Percentiles rank a stretch among this genome's conserved stretches.
These are phyloP conservation scores for Cucumis melo DNA, from an alignment of 306 rosid genomes.

Conservation along the genomic window DNA sequence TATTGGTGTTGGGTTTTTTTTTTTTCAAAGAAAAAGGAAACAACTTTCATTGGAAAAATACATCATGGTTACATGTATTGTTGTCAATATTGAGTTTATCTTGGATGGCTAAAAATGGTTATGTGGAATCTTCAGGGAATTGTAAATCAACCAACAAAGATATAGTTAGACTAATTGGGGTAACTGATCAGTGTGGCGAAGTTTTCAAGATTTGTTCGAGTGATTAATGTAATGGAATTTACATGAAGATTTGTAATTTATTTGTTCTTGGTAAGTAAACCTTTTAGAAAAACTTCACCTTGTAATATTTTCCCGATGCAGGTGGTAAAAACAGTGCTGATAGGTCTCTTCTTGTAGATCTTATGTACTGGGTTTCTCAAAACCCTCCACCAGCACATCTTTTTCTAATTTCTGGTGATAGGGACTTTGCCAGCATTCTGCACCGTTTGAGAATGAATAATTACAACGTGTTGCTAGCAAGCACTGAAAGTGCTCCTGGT, in stretches of 20 bases:
- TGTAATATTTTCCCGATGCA: slow-evolving; percentile 20
- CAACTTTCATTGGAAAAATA: no score
- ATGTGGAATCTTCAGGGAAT: background rate
- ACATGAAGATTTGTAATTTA: background rate
- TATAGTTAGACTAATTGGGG: background rate
- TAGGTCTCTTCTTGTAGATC: slow-evolving; percentile 66
- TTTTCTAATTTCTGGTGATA: slow-evolving; percentile 67
- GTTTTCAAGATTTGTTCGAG: background rate
- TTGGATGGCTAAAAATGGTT: background rate
- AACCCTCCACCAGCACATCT: slow-evolving; percentile 98
- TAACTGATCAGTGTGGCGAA: background rate
- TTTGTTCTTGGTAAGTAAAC: background rate
- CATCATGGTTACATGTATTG: background rate
- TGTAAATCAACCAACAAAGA: background rate
- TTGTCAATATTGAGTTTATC: background rate
- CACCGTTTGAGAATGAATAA: slow-evolving; percentile 79
- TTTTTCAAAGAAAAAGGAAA: background rate
- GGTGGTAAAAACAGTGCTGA: slow-evolving; percentile 83
- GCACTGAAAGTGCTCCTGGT: slow-evolving; percentile 29
- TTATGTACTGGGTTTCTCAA: slow-evolving; percentile 81
- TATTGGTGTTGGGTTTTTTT: background rate
- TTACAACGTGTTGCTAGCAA: slow-evolving; percentile 78
- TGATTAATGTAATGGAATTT: background rate
- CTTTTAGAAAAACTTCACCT: background rate
- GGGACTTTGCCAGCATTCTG: slow-evolving; percentile 53